Evolutionary conservation across 2,329 filamentous ascomycete species (phyloP), one percentile per base, ranked within the genome.

Genomic region (Fusarium dimerum): DNA sequence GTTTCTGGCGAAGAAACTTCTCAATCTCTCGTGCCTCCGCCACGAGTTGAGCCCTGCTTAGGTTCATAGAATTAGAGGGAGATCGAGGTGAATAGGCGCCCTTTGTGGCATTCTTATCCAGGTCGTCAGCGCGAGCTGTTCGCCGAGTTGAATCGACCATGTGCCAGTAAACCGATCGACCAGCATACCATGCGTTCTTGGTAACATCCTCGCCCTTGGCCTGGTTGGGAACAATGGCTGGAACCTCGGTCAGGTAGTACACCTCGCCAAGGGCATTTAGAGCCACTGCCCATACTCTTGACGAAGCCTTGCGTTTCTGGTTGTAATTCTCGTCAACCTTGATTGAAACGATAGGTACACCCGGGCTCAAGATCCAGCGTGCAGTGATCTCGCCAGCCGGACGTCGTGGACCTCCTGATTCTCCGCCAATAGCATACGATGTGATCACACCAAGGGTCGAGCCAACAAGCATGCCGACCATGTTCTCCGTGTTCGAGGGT

Each of bases 241-340:
- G 91, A 7, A 87, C 78, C 45, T 90, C 85, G 2, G 83, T 88
- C 2, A 97, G 77, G 62, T 93, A 96, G 70, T 88, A 97, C 0
- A 96, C 77, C 69, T 99, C 94, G 2, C 94, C 94, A 9, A 99
- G 77, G 0, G 94, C 93, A 68, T 99, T 99, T 47, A 99, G 73
- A n/a, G 85, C 90, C 40, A 93, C 87, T n/a, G 90, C 91, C 91
- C 92, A 97, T 12, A 94, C 82, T 29, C 92, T 86, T 12, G 84
- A 82, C 45, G 86, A 77, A 5, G 81, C 76, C 66, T 87, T 86
- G 30, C 92, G 86, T 61, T 85, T 87, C 26, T 80, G 71, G 45
- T 81, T 92, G 70, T 92, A 94, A 47, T 84, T 84, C 29, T 96
- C 92, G 64, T 99, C 94, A 7, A 96, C 83, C 42, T 84, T 84